Percentiles rank a stretch among this genome's conserved stretches.
Evolutionary conservation across 2,329 filamentous ascomycete genomes (phyloP).

Genomic region (Zymoseptoria ardabiliae): DNA sequence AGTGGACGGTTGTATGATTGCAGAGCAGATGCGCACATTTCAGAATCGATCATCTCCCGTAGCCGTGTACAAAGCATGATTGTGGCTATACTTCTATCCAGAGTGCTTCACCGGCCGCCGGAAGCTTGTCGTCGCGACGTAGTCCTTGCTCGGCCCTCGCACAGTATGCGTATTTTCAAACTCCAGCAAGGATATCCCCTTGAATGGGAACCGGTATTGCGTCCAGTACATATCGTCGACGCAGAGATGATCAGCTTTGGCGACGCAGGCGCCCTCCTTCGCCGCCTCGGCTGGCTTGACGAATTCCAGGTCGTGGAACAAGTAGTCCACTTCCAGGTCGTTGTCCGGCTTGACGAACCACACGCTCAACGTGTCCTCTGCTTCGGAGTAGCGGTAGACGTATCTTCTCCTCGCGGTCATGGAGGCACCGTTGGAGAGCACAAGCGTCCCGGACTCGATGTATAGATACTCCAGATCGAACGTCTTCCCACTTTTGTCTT

Average conservation of each 20-base stretch:
- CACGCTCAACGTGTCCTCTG: constrained; percentile 54
- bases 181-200: constrained; percentile 48
- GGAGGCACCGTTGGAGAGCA: constrained; percentile 17
- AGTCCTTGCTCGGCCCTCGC: constrained; percentile 67
- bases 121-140: constrained; percentile 40
- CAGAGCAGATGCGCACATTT: background rate
- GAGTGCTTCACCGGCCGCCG: constrained; percentile 9
- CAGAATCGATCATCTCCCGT: background rate
- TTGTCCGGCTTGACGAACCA: constrained; percentile 66
- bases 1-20: background rate
- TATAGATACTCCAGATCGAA: constrained; percentile 30
- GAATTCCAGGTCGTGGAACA: constrained; percentile 66
- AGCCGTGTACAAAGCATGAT: background rate
- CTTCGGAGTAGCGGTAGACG: constrained; percentile 62
- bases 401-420: constrained; percentile 61
- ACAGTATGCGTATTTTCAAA: constrained; percentile 61
- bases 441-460: constrained; percentile 23
- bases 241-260: constrained; percentile 61
- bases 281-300: constrained; percentile 31
- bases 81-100: background rate
- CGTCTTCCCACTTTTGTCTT: constrained; percentile 10
- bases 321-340: constrained; percentile 55
- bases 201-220: constrained; percentile 57
- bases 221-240: constrained; percentile 64
- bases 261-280: constrained; percentile 48